Base-by-base conservation (phyloP, 768 basidiomycete genomes). In the Agrocybe praecox region DNA sequence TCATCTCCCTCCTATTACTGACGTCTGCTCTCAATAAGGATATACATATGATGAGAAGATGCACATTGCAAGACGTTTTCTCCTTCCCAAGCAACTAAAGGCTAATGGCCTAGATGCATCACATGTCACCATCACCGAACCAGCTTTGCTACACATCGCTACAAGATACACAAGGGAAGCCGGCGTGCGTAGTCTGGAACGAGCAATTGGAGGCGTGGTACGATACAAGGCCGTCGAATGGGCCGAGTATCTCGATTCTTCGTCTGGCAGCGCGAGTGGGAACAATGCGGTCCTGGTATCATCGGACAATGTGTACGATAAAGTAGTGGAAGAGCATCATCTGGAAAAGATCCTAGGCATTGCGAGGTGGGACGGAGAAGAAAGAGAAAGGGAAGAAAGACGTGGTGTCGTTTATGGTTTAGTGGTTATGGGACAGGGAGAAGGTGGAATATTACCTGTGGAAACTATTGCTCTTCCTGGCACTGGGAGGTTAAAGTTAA, bases 31-130 rank as follows among this genome's bases (percentile, higher is more conserved):
- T 50, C 50, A 6, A 26, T 57, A 62, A 79, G 91, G 90, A 0
- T 94, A 94, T 66, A 94, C 92, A 0, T 88, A 93, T 53, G 87
- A 90, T 62, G 95, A 98, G 78, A 98, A 97, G 74, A 80, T 93
- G 64, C 87, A 89, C 69, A 97, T 97, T 49, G 92, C 95, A 0
- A 82, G 84, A 32, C 84, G 87, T 26, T 96, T 94, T 78, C 82
- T 98, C 32, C 76, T 97, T 2, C 93, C 95, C 5, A 96, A 96
- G 70, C 95, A 96, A 69, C 77, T 96, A 40, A 71, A 70, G 24
- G 86, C 90, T 7, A 95, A 96, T 64, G 92, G 89, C 0, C 76
- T 97, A 49, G 72, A 82, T 6, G 72, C 78, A 0, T 74, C 79
- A 1, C 85, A 88, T 23, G 74, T 96, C 23, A 70, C 74, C 19